phyloP scores from a whole-genome alignment of 306 rosid genomes.

The peach (Prunus persica) region Prunus_persica_NCBIv2 NC_034010.1:24872501-24873000 shows the following conservation, averaged over 20 bases:
- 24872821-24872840: background rate
- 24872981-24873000: conserved; percentile 68
- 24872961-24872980: conserved; percentile 66
- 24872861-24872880: background rate
- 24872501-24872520: background rate
- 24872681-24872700: conserved; percentile 1
- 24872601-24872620: background rate
- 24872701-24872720: conserved; percentile 1
- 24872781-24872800: background rate
- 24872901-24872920: conserved; percentile 41
- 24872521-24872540: background rate
- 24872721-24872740: background rate
- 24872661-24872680: background rate
- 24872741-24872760: conserved; percentile 9
- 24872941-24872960: conserved; percentile 66
- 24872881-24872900: background rate
- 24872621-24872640: conserved; percentile 3
- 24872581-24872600: background rate
- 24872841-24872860: background rate
- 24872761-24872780: background rate
- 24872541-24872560: background rate
- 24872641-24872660: background rate
- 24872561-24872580: conserved; percentile 10
- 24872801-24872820: background rate
- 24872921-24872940: conserved; percentile 66